Conservation (phyloP, 2,329 filamentous ascomycete genomes). For the Orbilia quercus region DNA sequence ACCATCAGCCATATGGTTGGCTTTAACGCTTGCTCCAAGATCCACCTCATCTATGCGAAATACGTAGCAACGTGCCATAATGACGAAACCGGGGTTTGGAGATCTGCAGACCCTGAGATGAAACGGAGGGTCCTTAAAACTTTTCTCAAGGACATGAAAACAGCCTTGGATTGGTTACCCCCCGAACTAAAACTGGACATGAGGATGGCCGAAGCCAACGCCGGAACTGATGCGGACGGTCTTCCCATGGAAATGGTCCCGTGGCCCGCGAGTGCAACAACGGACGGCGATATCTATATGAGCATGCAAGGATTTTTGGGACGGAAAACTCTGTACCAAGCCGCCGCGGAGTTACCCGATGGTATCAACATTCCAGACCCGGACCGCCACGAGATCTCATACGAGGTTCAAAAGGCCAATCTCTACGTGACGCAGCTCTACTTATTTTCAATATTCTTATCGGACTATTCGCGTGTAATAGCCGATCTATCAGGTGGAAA, state of each 20-base stretch:
- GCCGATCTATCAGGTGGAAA: conserved; percentile 30
- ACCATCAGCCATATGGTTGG: conserved; percentile 49
- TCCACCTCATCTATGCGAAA: conserved; percentile 54
- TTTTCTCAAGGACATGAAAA: conserved; percentile 52
- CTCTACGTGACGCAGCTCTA: conserved; percentile 54
- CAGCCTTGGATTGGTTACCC: conserved; percentile 49
- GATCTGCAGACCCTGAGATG: conserved; percentile 49
- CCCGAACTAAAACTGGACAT: conserved; percentile 51
- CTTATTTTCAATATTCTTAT: conserved; percentile 52
- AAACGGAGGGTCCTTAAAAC: conserved; percentile 54
- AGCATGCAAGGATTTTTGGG: conserved; percentile 55
- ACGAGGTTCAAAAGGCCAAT: conserved; percentile 55
- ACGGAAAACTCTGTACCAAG: conserved; percentile 50
- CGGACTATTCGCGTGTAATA: conserved; percentile 50
- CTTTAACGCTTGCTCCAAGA: conserved; percentile 55
- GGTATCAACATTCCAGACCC: conserved; percentile 54
- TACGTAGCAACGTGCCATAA: conserved; percentile 52
- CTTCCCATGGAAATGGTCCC: conserved; percentile 52
- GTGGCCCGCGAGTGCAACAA: conserved; percentile 50
- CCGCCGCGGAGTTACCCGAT: conserved; percentile 46
- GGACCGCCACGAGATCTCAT: conserved; percentile 51
- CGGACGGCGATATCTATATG: conserved; percentile 53
- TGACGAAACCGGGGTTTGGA: conserved; percentile 54
- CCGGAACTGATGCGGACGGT: conserved; percentile 51
- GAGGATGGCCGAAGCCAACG: conserved; percentile 53